A percentile compares a stretch with the other conserved stretches of the same genome.
Evolutionary conservation across 345 rosid genomes (phyloP).

Genomic region (Populus pruinosa): DNA sequence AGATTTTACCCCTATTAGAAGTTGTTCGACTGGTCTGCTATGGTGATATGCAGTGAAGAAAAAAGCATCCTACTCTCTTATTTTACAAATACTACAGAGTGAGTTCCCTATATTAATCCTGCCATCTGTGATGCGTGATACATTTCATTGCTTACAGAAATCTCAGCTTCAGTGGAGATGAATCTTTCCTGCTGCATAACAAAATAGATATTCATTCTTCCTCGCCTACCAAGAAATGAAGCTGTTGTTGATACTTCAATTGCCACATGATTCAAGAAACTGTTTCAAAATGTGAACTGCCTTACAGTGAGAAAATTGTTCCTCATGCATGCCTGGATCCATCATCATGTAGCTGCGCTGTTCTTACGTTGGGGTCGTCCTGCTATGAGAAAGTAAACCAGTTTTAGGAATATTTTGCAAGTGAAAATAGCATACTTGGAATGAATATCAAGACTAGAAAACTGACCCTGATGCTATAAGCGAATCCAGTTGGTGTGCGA

Average conservation of each 20-base stretch:
- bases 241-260: background rate
- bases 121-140: conserved; percentile 13
- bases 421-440: background rate
- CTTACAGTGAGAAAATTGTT: conserved; percentile 5
- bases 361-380: conserved; percentile 80
- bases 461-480: conserved; percentile 63
- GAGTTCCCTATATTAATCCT: conserved; percentile 4
- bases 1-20: conserved; percentile 10
- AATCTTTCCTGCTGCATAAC: background rate
- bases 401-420: background rate
- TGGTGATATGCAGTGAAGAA: conserved; percentile 1
- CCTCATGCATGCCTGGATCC: conserved; percentile 63
- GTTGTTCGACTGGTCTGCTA: conserved; percentile 4
- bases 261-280: background rate
- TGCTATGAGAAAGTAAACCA: conserved; percentile 20
- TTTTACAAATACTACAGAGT: conserved; percentile 21
- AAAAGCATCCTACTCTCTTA: conserved; percentile 14
- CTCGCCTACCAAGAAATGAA: conserved; percentile 5
- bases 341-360: conserved; percentile 67
- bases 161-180: conserved; percentile 4
- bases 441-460: conserved; percentile 5
- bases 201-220: background rate
- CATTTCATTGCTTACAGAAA: conserved; percentile 25
- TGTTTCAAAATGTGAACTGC: background rate
- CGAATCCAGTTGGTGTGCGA: conserved; percentile 44